Percentiles rank a stretch among this genome's conserved stretches.
Evolutionary conservation across 306 rosid genomes (phyloP).

Genomic region (Medicago arabica): DNA sequence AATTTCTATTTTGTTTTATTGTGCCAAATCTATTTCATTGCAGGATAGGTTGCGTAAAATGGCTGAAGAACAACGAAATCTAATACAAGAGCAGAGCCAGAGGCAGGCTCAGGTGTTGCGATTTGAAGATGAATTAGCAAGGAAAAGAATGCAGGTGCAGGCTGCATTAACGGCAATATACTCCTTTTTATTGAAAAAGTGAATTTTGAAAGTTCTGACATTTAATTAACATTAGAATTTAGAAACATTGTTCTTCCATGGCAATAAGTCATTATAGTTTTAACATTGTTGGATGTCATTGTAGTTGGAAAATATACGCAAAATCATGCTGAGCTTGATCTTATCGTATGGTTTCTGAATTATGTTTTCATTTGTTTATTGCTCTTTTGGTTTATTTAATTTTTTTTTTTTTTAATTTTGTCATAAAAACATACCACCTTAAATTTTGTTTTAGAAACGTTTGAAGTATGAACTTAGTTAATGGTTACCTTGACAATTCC

Average conservation of each 20-base stretch:
- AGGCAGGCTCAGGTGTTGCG: conserved; percentile 83
- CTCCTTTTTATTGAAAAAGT: neutral
- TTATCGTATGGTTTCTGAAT: neutral
- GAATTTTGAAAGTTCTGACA: conserved; percentile 19
- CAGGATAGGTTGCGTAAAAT: conserved; percentile 85
- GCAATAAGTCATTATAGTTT: conserved; percentile 22
- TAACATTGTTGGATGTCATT: conserved; percentile 10
- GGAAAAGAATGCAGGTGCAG: conserved; percentile 90
- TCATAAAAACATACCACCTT: conserved; percentile 22
- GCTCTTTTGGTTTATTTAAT: neutral
- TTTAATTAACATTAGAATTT: conserved; percentile 28
- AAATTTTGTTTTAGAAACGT: neutral
- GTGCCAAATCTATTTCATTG: conserved; percentile 26
- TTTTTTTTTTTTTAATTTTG: neutral
- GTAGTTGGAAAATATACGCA: conserved; percentile 16
- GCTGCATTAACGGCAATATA: conserved; percentile 27
- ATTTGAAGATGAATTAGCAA: conserved; percentile 81
- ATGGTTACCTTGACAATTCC: conserved; percentile 1
- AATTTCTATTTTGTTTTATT: conserved; percentile 3
- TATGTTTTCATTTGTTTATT: neutral
- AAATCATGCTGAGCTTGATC: conserved; percentile 5
- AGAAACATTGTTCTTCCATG: neutral
- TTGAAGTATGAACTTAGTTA: conserved; percentile 14
- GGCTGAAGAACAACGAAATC: conserved; percentile 86
- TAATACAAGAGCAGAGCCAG: conserved; percentile 86